Percentiles rank a stretch among this genome's conserved stretches.
phyloP scores from a whole-genome alignment of 768 basidiomycete species.

The Lentinula boryana region DNA sequence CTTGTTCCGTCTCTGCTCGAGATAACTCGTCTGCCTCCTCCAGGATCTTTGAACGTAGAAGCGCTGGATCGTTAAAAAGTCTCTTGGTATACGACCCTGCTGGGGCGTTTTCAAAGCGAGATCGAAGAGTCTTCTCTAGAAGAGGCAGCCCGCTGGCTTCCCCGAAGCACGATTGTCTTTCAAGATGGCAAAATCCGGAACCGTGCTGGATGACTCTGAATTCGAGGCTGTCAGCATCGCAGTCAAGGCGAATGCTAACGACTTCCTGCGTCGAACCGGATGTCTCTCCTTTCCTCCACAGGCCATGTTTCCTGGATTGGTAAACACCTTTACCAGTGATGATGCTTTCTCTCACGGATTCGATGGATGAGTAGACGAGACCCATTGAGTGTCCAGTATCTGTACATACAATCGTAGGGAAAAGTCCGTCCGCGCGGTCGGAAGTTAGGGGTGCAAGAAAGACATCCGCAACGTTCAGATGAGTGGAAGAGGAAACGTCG shows the following conservation, averaged over 20 bases:
- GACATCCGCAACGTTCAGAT: slow-evolving; percentile 75
- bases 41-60: slow-evolving; percentile 93
- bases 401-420: slow-evolving; percentile 87
- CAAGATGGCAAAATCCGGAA: slow-evolving; percentile 89
- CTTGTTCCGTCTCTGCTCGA: slow-evolving; percentile 66
- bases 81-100: slow-evolving; percentile 89
- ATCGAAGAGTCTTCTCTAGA: slow-evolving; percentile 72
- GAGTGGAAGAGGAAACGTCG: slow-evolving; percentile 40
- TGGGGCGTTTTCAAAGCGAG: slow-evolving; percentile 70
- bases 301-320: slow-evolving; percentile 90
- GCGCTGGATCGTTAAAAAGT: slow-evolving; percentile 72
- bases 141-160: slow-evolving; percentile 69
- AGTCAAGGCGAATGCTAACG: slow-evolving; percentile 77
- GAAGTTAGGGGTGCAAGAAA: slow-evolving; percentile 80
- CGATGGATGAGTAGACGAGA: slow-evolving; percentile 89
- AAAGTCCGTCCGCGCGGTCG: slow-evolving; percentile 88
- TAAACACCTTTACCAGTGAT: slow-evolving; percentile 88
- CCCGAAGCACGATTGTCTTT: slow-evolving; percentile 88
- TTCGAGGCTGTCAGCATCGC: slow-evolving; percentile 89
- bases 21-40: slow-evolving; percentile 99
- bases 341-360: slow-evolving; percentile 85
- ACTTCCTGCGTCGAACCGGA: slow-evolving; percentile 92
- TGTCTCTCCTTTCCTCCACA: slow-evolving; percentile 97
- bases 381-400: slow-evolving; percentile 77
- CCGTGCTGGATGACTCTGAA: slow-evolving; percentile 89